Base-by-base conservation (phyloP, 2,329 filamentous ascomycete genomes). In the Fusarium sp. region DNA sequence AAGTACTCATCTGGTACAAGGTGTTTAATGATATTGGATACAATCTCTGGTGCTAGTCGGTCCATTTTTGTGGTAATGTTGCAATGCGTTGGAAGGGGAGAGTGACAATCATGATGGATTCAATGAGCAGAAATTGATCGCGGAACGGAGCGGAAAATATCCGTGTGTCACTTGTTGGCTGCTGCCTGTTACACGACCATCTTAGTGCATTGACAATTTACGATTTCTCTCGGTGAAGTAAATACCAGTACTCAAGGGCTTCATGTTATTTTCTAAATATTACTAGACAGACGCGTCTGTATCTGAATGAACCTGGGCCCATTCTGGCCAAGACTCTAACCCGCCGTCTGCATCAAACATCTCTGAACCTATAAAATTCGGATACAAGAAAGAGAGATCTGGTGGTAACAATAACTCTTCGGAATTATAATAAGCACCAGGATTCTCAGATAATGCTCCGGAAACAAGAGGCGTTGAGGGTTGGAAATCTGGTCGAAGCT, bases 401-500 rank as follows among this genome's bases (percentile, higher is more conserved):
- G 54, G 26, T 4, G 70, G 38, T n/a, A 72, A 8, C 12, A 59
- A 54, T 17, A 54, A 36, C 7, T 68, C 66, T 33, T 47, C 44
- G 1, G 36, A 11, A 11, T 42, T 42, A 2, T 60, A 62, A 17
- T 24, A 5, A 17, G 15, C 7, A 18, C 22, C 28, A 17, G 38
- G 4, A 7, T 45, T 41, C 1, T 35, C 35, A 10, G 36, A 20
- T 20, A 38, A 3, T 6, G 44, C 7, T 10, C 36, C 31, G 3
- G 26, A 5, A 8, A 54, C 11, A 8, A 31, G 7, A 7, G 41
- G 41, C 15, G 42, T 54, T 3, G 47, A 24, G 5, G 70, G 38
- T 3, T 48, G 39, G n/a, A 73, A 73, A 11, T 39, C 18, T 55
- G 74, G 74, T 7, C 74, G 67, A 18, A 78, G 51, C 31, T 74